Percentiles rank a stretch among this genome's conserved stretches.
Evolutionary conservation across 78 protist species (phyloP).

Genomic region (Dictyostelium purpureum): DNA sequence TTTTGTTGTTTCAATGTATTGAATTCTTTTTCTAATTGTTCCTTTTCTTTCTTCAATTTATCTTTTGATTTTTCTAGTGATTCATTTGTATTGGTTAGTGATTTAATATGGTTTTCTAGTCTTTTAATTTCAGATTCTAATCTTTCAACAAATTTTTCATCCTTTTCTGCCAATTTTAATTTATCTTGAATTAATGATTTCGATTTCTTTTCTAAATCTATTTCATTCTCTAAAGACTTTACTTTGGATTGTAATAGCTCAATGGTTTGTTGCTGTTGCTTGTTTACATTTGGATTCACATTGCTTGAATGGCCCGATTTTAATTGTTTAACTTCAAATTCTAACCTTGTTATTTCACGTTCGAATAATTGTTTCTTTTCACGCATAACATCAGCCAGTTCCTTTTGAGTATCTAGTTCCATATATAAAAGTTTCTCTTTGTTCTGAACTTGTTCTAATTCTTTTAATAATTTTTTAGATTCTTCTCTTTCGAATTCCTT

Average conservation of each 20-base stretch:
- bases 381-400: background rate
- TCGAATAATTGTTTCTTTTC: background rate
- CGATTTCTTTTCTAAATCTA: slow-evolving; percentile 34
- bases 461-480: background rate
- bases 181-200: background rate
- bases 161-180: slow-evolving; percentile 20
- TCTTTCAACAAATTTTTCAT: background rate
- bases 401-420: slow-evolving; percentile 57
- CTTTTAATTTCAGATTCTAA: slow-evolving; percentile 31
- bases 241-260: slow-evolving; percentile 8
- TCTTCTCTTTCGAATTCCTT: slow-evolving; percentile 39
- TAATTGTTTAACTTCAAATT: background rate
- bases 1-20: background rate
- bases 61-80: background rate
- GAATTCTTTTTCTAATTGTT: slow-evolving; percentile 1
- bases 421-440: background rate
- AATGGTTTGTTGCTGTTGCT: too few relatives aligned
- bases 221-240: slow-evolving; percentile 18
- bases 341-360: background rate
- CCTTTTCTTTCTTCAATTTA: background rate
- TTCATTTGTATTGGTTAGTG: background rate
- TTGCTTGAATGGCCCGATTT: background rate
- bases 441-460: slow-evolving; percentile 12
- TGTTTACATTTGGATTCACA: background rate
- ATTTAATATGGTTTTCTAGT: background rate